These are phyloP conservation scores for Boletellus sp. DNA, from an alignment of 768 basidiomycete genomes.

Conservation along the genomic window DNA sequence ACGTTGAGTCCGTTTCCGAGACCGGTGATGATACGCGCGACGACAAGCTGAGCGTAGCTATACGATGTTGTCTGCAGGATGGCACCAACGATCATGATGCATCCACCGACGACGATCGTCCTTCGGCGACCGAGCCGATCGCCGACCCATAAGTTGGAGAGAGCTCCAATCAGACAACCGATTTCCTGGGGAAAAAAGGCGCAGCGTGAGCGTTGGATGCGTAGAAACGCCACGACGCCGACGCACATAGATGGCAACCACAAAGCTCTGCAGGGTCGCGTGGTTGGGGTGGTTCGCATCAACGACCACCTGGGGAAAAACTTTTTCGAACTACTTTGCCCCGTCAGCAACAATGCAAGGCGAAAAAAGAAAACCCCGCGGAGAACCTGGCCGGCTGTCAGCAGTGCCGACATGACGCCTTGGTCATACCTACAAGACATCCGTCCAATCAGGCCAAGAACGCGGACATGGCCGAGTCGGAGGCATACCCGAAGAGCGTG, in stretches of 20 bases:
- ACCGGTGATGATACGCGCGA: slow-evolving; percentile 58
- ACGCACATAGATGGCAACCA: slow-evolving; percentile 56
- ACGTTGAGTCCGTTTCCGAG: slow-evolving; percentile 65
- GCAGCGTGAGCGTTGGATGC: background rate
- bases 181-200: slow-evolving; percentile 44
- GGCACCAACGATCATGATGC: slow-evolving; percentile 61
- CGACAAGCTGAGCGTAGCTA: slow-evolving; percentile 57
- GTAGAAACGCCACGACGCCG: background rate
- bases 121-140: slow-evolving; percentile 57
- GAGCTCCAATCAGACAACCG: slow-evolving; percentile 60
- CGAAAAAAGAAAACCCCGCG: background rate
- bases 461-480: background rate
- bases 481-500: slow-evolving; percentile 55
- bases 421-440: slow-evolving; percentile 52
- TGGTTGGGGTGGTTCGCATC: slow-evolving; percentile 37
- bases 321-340: slow-evolving; percentile 47
- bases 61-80: slow-evolving; percentile 56
- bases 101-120: slow-evolving; percentile 55
- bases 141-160: slow-evolving; percentile 59
- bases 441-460: background rate
- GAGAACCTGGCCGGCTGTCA: slow-evolving; percentile 50
- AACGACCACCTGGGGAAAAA: slow-evolving; percentile 53
- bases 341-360: slow-evolving; percentile 2
- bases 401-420: slow-evolving; percentile 65
- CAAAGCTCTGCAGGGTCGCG: slow-evolving; percentile 55